Evolutionary conservation across 2,329 filamentous ascomycete genomes (phyloP).

Genomic region (Epichloe brachyelytri): DNA sequence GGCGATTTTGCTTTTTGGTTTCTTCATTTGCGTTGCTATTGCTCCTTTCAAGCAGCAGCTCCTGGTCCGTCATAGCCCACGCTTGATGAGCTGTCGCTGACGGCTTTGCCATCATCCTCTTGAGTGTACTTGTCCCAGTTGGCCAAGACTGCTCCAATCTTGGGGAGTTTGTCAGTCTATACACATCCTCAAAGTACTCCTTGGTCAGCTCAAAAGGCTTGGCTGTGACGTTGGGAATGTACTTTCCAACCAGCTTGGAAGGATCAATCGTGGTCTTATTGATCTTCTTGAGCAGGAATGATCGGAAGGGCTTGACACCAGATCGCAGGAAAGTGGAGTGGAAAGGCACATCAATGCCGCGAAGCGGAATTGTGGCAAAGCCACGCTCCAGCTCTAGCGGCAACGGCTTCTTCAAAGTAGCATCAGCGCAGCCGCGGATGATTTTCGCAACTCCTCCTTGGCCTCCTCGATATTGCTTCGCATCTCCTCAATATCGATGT

Average conservation of each 20-base stretch:
- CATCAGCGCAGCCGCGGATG: conserved; percentile 75
- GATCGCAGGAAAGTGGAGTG: conserved; percentile 96
- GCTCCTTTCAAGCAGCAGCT: conserved; percentile 24
- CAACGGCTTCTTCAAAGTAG: conserved; percentile 77
- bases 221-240: conserved; percentile 97
- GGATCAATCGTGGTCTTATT: conserved; percentile 98
- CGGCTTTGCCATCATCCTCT: conserved; percentile 29
- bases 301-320: conserved; percentile 97
- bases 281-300: conserved; percentile 98
- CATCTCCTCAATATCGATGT: conserved; percentile 91
- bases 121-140: conserved; percentile 69
- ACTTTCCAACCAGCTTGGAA: conserved; percentile 92
- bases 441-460: conserved; percentile 79
- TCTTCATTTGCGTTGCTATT: conserved; percentile 3
- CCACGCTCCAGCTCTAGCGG: conserved; percentile 87
- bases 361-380: conserved; percentile 91
- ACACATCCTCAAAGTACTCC: conserved; percentile 99
- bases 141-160: conserved; percentile 67
- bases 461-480: conserved; percentile 85
- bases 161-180: conserved; percentile 77
- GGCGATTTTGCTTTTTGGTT: not conserved
- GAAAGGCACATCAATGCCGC: conserved; percentile 97
- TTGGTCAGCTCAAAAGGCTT: conserved; percentile 90
- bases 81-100: conserved; percentile 27
- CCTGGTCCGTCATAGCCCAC: conserved; percentile 29